Evolutionary conservation across 2,329 filamentous ascomycete species (phyloP), one percentile per base, ranked within the genome.

Genomic region (Arthrobotrys conoides): DNA sequence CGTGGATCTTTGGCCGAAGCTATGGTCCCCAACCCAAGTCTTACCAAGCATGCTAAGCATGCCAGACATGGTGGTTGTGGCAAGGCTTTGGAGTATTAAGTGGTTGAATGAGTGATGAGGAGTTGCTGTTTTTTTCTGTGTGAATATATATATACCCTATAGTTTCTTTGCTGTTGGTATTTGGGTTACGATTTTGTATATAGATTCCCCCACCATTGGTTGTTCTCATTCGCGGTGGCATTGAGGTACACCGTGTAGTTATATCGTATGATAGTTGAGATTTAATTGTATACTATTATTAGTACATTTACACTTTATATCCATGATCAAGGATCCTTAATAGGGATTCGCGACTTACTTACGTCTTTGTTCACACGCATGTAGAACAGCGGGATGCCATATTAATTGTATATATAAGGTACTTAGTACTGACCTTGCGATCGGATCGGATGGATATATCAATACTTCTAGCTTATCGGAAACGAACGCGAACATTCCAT

Each of bases 1-100:
- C 48, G 75, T 41, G 59, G 33, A 16, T 10, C 65, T 16, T 63
- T 30, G 33, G 22, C 49, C 5, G 67, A 66, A 5, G 5, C 66
- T 22, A 71, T 77, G 73, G 20, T 77, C n/a, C 67, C 73, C 14
- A 77, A 71, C 41, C 73, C 66, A n/a, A 51, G 38, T 61, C 71
- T 71, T 61, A 64, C 64, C n/a, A 73, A 73, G 70, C 70, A 73
- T 41, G 33, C 64, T 18, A 73, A 73, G 70, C 70, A 73, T 41
- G 33, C 48, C 24, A 49, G 49, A 22, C 66, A 70, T 10, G 71
- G 71, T 63, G 71, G 71, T 6, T 76, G 71, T 57, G 69, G 71
- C 55, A 38, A 46, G 33, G 63, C 55, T 22, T 59, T 70, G 48
- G 71, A 69, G 24, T 44, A 57, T 33, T 76, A 65, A 65, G 53